Evolutionary conservation across 2,329 filamentous ascomycete genomes (phyloP).

Genomic region (Thermochaetoides dissita): DNA sequence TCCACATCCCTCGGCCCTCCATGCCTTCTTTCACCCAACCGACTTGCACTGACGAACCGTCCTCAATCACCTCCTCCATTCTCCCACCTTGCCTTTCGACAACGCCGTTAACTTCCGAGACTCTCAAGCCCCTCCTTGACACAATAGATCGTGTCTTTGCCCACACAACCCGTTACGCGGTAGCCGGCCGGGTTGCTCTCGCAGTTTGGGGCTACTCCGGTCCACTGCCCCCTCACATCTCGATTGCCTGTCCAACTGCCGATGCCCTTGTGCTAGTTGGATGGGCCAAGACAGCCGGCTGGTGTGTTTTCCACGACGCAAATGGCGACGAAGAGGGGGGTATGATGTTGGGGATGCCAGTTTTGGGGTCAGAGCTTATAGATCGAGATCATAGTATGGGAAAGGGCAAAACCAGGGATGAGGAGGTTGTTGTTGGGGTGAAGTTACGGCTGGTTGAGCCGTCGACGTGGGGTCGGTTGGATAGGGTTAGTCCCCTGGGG

Average conservation of each 20-base stretch:
- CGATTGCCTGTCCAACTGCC: conserved; percentile 26
- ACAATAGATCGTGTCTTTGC: conserved; percentile 26
- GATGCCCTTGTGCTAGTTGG: conserved; percentile 23
- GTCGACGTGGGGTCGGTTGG: conserved; percentile 10
- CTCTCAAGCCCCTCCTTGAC: conserved; percentile 25
- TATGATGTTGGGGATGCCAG: conserved; percentile 31
- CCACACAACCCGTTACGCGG: conserved; percentile 29
- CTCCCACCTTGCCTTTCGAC: conserved; percentile 10
- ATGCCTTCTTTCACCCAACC: not conserved
- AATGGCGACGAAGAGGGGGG: not conserved
- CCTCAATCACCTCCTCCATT: not conserved
- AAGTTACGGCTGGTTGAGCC: conserved; percentile 18
- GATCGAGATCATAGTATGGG: too few species aligned
- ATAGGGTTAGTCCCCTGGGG: not conserved
- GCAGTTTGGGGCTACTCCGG: conserved; percentile 27
- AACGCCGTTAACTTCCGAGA: conserved; percentile 16
- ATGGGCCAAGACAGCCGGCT: conserved; percentile 27
- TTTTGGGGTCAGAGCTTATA: not conserved
- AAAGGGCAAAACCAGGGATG: not conserved
- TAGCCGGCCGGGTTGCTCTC: conserved; percentile 32
- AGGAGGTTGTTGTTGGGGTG: not conserved
- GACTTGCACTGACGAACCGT: too few species aligned
- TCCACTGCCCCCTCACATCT: conserved; percentile 21
- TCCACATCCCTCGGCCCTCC: not conserved
- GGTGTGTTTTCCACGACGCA: conserved; percentile 17